Percentiles rank a stretch among this genome's conserved stretches.
Evolutionary conservation across 108 stramenopile genomes (phyloP).

Genomic region (Cyclotella atomus): DNA sequence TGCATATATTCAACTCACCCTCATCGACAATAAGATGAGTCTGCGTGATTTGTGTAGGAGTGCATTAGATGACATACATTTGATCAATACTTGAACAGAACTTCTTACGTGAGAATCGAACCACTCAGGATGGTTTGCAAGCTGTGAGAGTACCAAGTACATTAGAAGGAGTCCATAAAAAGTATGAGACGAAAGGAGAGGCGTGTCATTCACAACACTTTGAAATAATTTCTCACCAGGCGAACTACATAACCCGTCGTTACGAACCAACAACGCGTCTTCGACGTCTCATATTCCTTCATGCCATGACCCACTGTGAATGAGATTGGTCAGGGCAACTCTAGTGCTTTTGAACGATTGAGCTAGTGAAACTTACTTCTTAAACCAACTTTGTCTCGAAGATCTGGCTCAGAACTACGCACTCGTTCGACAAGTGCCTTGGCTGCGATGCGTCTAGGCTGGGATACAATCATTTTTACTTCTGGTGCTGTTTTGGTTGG

Average conservation of each 20-base stretch:
- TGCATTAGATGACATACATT: not conserved
- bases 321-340: not conserved
- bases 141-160: not conserved
- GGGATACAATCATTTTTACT: constrained; percentile 89
- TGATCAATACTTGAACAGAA: not conserved
- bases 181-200: not conserved
- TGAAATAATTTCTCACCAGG: constrained; percentile 19
- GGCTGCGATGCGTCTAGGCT: constrained; percentile 89
- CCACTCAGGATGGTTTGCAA: constrained; percentile 84
- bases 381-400: constrained; percentile 64
- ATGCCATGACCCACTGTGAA: constrained; percentile 82
- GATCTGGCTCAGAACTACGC: constrained; percentile 69
- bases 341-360: not conserved
- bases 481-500: constrained; percentile 42
- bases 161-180: no score
- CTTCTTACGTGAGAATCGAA: constrained; percentile 50
- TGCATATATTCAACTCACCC: not conserved
- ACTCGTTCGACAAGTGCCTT: constrained; percentile 85
- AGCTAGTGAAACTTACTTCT: constrained; percentile 46
- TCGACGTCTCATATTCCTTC: constrained; percentile 71
- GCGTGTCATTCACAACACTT: not conserved
- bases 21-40: constrained; percentile 16
- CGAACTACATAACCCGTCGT: constrained; percentile 93
- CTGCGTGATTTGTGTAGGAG: not conserved
- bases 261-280: constrained; percentile 83